These are phyloP conservation scores for Meripilus lineatus DNA, from an alignment of 1,284 basidiomycete species.

Conservation along the genomic window DNA sequence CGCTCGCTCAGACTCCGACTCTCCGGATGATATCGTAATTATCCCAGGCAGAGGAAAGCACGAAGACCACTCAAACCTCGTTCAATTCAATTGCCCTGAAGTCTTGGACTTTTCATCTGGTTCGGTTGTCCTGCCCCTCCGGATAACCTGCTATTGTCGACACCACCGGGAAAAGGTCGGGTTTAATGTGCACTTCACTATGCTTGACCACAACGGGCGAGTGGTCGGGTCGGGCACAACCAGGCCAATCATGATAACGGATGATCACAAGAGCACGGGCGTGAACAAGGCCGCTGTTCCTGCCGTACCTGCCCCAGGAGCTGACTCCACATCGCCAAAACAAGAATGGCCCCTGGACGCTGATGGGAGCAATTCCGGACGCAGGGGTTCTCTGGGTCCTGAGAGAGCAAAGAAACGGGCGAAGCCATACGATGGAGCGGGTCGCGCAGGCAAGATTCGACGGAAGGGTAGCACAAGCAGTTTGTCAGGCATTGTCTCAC, in stretches of 20 bases:
- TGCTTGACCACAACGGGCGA: conserved; percentile 79
- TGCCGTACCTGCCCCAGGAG: too few species aligned
- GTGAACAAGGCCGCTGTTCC: conserved; percentile 25
- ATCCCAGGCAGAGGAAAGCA: conserved; percentile 41
- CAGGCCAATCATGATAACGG: conserved; percentile 97
- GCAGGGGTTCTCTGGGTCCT: conserved; percentile 17
- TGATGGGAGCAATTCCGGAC: conserved; percentile 23
- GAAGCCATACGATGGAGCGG: conserved; percentile 23
- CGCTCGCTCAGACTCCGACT: conserved; percentile 72
- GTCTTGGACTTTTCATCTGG: conserved; percentile 88
- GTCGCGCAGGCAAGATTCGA: conserved; percentile 18
- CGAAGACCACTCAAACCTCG: conserved; percentile 79
- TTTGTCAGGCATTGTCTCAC: conserved; percentile 23
- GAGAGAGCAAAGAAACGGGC: conserved; percentile 31
- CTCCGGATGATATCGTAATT: conserved; percentile 45
- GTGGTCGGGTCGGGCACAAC: conserved; percentile 83
- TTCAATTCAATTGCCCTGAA: conserved; percentile 95
- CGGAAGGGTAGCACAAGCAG: conserved; percentile 28
- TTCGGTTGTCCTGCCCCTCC: conserved; percentile 84
- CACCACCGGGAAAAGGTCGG: conserved; percentile 98
- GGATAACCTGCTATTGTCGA: conserved; percentile 98
- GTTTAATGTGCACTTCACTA: conserved; percentile 89
- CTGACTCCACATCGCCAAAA: conserved; percentile 18
- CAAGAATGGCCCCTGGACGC: conserved; percentile 25
- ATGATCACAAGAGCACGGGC: conserved; percentile 89